These are phyloP conservation scores for Knoxia roxburghii DNA, from an alignment of 257 asterid species.

Conservation along the genomic window DNA sequence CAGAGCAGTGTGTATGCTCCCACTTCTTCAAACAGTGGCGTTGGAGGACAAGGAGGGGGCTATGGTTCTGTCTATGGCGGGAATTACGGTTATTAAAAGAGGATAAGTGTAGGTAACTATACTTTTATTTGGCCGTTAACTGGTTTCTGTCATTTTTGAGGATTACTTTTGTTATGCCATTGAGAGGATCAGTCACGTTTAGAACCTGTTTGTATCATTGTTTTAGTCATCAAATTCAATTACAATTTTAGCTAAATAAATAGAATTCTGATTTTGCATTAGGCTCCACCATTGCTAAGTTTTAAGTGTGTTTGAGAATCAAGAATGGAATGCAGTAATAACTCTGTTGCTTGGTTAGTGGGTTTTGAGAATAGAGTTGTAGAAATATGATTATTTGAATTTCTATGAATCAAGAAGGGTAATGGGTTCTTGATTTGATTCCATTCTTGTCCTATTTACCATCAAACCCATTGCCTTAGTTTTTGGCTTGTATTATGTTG, in stretches of 20 bases:
- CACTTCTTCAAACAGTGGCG: conserved; percentile 50
- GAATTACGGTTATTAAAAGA: conserved; percentile 68
- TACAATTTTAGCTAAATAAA: background rate
- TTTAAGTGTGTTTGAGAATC: no score
- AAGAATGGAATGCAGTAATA: no score
- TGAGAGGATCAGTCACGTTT: background rate
- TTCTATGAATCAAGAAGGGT: no score
- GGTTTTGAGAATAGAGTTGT: no score
- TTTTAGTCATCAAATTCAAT: background rate
- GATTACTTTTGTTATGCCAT: background rate
- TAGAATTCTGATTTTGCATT: background rate
- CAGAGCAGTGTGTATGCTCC: conserved; percentile 48
- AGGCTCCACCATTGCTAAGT: conserved; percentile 1
- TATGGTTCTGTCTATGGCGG: conserved; percentile 67
- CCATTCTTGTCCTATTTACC: no score
- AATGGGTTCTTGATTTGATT: no score
- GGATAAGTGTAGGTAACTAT: conserved; percentile 2
- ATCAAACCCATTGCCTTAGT: no score
- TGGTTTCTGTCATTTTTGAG: conserved; percentile 7
- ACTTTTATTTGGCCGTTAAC: background rate
- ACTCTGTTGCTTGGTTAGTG: no score
- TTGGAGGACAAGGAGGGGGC: conserved; percentile 56
- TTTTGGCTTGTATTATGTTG: no score
- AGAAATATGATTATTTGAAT: no score
- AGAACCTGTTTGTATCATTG: background rate